Conservation (phyloP, 2,329 filamentous ascomycete genomes). For the Paraconiothyrium sp. region DNA sequence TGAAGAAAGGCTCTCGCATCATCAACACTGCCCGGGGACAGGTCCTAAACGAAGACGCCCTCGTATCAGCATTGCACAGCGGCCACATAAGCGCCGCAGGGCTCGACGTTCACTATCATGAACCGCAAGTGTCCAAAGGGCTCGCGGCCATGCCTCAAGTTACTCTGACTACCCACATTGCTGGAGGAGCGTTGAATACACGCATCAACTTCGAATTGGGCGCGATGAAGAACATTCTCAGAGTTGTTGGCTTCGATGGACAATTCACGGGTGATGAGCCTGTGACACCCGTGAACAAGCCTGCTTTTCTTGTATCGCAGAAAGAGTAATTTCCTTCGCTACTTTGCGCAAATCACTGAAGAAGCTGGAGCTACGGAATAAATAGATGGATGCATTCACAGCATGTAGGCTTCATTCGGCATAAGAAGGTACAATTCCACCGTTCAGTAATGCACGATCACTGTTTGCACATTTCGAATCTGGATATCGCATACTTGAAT, state of each 20-base stretch:
- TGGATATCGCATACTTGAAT: background rate
- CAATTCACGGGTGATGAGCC: slow-evolving; percentile 58
- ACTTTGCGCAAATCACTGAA: background rate
- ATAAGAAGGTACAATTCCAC: too few species aligned
- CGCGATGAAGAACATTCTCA: slow-evolving; percentile 66
- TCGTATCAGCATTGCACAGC: slow-evolving; percentile 45
- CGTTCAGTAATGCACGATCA: too few species aligned
- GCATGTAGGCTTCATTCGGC: too few species aligned
- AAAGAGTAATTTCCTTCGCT: background rate
- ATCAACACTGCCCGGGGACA: slow-evolving; percentile 50
- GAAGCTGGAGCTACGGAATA: background rate
- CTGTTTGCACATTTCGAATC: background rate
- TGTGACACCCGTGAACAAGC: slow-evolving; percentile 65
- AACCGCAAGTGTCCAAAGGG: slow-evolving; percentile 43
- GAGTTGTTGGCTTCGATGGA: slow-evolving; percentile 48
- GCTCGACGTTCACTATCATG: slow-evolving; percentile 49
- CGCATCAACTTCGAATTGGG: slow-evolving; percentile 67
- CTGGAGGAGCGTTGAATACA: slow-evolving; percentile 68
- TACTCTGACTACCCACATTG: slow-evolving; percentile 66
- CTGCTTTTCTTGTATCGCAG: background rate
- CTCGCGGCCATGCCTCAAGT: slow-evolving; percentile 44
- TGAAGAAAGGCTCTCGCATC: slow-evolving; percentile 39
- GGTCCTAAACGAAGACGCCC: slow-evolving; percentile 47
- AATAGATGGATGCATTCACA: background rate
- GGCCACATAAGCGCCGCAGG: slow-evolving; percentile 47